Evolutionary conservation across 805 yeast species (phyloP).

Genomic region (Hanseniaspora meyeri): DNA sequence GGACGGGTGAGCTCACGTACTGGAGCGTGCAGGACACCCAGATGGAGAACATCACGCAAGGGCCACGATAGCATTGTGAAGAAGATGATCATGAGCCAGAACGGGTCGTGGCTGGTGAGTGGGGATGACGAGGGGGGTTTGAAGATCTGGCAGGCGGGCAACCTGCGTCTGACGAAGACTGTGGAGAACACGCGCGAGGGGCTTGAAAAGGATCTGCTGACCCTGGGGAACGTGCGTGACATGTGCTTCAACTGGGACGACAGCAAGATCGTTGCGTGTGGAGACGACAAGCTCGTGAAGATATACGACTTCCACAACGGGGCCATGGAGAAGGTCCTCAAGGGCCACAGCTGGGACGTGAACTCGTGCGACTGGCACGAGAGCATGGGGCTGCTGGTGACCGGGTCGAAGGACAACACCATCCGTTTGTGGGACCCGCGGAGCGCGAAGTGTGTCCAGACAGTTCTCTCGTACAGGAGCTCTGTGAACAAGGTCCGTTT

Average conservation of each 20-base stretch:
- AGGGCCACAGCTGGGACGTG: constrained; percentile 98
- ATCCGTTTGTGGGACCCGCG: constrained; percentile 96
- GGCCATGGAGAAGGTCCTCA: constrained; percentile 60
- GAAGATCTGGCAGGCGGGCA: constrained; percentile 92
- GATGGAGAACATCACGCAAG: constrained; percentile 96
- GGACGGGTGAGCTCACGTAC: constrained; percentile 88
- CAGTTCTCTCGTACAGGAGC: constrained; percentile 85
- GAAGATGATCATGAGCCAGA: constrained; percentile 67
- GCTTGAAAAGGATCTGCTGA: constrained; percentile 36
- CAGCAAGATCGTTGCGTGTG: constrained; percentile 80
- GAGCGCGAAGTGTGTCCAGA: constrained; percentile 55
- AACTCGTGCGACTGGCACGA: constrained; percentile 97
- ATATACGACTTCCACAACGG: constrained; percentile 92
- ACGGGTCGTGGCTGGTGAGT: constrained; percentile 86
- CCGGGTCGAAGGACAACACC: constrained; percentile 91
- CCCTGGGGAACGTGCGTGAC: constrained; percentile 68
- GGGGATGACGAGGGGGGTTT: constrained; percentile 87
- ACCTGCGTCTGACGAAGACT: constrained; percentile 88
- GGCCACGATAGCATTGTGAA: constrained; percentile 90
- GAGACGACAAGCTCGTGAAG: constrained; percentile 82
- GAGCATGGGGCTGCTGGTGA: constrained; percentile 65
- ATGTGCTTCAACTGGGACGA: constrained; percentile 84
- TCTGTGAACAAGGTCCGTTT: constrained; percentile 78
- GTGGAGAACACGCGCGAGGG: constrained; percentile 25
- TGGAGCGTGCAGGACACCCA: constrained; percentile 95